Conservation (phyloP, 2,329 filamentous ascomycete species). For the Colletotrichum sp. region DNA sequence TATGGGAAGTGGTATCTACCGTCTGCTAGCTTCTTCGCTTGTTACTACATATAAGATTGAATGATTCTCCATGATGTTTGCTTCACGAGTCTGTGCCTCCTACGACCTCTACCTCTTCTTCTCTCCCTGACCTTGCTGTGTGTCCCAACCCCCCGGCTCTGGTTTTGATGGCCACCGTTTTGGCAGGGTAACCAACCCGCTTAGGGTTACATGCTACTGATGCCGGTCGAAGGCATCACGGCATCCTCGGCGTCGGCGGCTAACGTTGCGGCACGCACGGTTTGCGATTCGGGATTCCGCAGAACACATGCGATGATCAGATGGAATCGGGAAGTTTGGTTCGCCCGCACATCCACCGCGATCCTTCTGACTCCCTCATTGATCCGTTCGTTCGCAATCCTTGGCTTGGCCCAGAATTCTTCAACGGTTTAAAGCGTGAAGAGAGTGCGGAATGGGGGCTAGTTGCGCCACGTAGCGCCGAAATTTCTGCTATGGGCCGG, state of each 20-base stretch:
- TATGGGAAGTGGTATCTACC: background rate
- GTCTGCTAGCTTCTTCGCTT: background rate
- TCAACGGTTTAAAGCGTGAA: background rate
- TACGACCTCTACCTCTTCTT: background rate
- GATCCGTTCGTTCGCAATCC: background rate
- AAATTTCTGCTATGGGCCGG: background rate
- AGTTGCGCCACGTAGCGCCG: background rate
- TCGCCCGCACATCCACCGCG: background rate
- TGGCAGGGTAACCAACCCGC: background rate
- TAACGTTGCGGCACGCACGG: background rate
- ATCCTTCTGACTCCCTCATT: background rate
- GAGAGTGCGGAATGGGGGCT: background rate
- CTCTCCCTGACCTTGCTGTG: background rate
- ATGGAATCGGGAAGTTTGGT: background rate
- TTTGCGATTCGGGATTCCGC: background rate
- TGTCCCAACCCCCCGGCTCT: background rate
- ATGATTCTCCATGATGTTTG: background rate
- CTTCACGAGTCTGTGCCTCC: background rate
- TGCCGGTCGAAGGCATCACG: background rate
- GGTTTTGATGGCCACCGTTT: background rate
- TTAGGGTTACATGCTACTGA: background rate
- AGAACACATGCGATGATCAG: background rate
- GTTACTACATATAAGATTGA: background rate
- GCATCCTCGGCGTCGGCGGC: background rate
- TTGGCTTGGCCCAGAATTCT: background rate